Evolutionary conservation across 345 rosid species (phyloP).

Genomic region (Arabis hirsuta): DNA sequence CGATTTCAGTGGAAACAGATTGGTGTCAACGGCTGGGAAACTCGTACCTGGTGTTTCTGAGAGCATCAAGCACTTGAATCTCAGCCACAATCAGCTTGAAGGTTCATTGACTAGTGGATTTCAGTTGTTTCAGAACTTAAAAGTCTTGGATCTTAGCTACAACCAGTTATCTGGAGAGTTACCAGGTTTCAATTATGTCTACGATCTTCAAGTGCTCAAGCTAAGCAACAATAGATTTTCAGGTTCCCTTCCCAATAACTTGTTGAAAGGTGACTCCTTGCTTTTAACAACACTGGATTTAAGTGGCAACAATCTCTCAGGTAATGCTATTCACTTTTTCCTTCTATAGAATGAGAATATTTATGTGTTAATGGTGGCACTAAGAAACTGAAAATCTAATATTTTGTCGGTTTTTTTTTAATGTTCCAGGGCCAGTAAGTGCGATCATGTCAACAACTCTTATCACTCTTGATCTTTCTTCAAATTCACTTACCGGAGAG

Average conservation of each 20-base stretch:
- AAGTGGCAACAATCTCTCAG: slow-evolving; percentile 95
- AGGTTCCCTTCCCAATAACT: slow-evolving; percentile 81
- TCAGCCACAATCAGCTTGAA: slow-evolving; percentile 83
- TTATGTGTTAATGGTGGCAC: slow-evolving; percentile 5
- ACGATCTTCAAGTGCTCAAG: slow-evolving; percentile 89
- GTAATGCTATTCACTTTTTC: slow-evolving; percentile 44
- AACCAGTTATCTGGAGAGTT: slow-evolving; percentile 90
- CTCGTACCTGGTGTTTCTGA: slow-evolving; percentile 80
- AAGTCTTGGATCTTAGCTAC: slow-evolving; percentile 90
- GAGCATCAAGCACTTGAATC: slow-evolving; percentile 72
- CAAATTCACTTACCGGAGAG: slow-evolving; percentile 76
- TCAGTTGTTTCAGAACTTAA: slow-evolving; percentile 72
- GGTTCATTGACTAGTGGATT: slow-evolving; percentile 79
- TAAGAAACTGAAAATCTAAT: slow-evolving; percentile 14
- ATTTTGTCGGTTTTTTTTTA: slow-evolving; percentile 18
- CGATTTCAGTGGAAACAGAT: slow-evolving; percentile 79
- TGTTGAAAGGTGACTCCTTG: slow-evolving; percentile 88
- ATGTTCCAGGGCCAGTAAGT: slow-evolving; percentile 72
- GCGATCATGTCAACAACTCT: slow-evolving; percentile 83
- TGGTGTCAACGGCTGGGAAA: slow-evolving; percentile 62
- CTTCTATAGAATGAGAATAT: slow-evolving; percentile 2
- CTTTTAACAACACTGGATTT: slow-evolving; percentile 80
- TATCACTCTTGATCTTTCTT: slow-evolving; percentile 72
- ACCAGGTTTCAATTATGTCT: slow-evolving; percentile 88
- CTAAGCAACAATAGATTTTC: slow-evolving; percentile 88